Percentiles rank a stretch among this genome's conserved stretches.
These are phyloP conservation scores for Kuraishia cidri DNA, from an alignment of 805 yeast species.

Conservation along the genomic window DNA sequence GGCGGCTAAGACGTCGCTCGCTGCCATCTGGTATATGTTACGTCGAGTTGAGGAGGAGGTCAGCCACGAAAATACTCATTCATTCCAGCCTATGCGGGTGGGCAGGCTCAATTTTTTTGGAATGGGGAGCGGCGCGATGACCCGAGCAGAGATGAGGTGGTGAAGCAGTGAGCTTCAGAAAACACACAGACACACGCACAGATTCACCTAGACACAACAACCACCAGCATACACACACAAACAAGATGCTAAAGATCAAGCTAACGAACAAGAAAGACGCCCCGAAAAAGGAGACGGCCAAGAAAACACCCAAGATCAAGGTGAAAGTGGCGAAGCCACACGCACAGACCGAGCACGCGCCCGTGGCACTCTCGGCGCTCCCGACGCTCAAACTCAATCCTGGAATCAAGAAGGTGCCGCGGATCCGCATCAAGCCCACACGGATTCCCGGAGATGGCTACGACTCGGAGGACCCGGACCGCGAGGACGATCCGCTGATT, in stretches of 20 bases:
- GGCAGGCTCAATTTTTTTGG: no score
- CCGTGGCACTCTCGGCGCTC: not conserved
- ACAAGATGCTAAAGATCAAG: conserved; percentile 9
- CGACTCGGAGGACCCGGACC: conserved; percentile 93
- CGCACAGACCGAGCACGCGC: not conserved
- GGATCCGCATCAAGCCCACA: conserved; percentile 45
- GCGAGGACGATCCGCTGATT: conserved; percentile 88
- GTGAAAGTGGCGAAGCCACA: conserved; percentile 12
- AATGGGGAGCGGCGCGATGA: no score
- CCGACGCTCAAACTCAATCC: conserved; percentile 14
- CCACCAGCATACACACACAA: no score
- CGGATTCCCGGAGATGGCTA: conserved; percentile 91
- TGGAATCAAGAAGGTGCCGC: conserved; percentile 23
- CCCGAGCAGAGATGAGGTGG: no score
- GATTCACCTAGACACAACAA: no score
- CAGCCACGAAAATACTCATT: no score
- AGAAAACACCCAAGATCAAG: conserved; percentile 17
- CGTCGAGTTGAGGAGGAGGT: no score
- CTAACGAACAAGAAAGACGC: conserved; percentile 13
- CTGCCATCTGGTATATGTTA: no score
- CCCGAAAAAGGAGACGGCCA: conserved; percentile 12
- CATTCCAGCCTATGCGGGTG: no score
- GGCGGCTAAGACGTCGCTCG: no score
- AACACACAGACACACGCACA: no score
- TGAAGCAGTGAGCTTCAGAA: no score